phyloP scores from a whole-genome alignment of 495 filamentous ascomycete species.

The Lepidopterella palustris region DNA sequence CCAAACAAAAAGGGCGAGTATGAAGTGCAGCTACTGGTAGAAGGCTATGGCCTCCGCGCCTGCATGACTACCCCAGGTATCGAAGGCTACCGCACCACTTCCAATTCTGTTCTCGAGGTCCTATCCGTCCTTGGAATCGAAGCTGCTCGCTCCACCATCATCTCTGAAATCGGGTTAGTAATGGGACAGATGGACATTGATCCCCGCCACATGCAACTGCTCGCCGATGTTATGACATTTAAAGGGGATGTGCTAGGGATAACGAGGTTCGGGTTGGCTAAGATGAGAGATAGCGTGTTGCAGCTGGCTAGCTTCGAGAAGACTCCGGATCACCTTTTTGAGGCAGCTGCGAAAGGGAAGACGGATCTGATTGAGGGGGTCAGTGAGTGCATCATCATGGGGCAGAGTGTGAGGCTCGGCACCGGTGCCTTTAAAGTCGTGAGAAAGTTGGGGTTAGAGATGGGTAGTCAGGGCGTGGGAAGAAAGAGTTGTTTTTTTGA shows the following conservation, averaged over 20 bases:
- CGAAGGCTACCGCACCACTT: constrained; percentile 59
- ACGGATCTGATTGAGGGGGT: constrained; percentile 85
- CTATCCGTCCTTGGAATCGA: constrained; percentile 94
- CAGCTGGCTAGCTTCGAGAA: constrained; percentile 98
- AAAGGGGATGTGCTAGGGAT: constrained; percentile 97
- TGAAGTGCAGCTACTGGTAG: constrained; percentile 60
- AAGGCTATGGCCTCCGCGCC: constrained; percentile 81
- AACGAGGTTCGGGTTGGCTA: constrained; percentile 89
- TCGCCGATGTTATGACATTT: constrained; percentile 99
- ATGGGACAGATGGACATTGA: constrained; percentile 95
- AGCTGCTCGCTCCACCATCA: constrained; percentile 79
- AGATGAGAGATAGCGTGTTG: constrained; percentile 92
- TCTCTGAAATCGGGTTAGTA: constrained; percentile 69
- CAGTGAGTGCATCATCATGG: constrained; percentile 97
- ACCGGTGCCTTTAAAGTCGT: constrained; percentile 90
- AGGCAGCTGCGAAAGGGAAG: constrained; percentile 86
- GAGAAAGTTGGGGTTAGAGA: constrained; percentile 60
- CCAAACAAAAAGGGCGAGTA: constrained; percentile 48
- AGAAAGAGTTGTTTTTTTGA: constrained; percentile 69
- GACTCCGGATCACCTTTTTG: constrained; percentile 95
- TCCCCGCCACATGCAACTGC: constrained; percentile 94
- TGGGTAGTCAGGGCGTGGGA: constrained; percentile 48
- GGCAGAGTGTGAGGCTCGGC: constrained; percentile 81
- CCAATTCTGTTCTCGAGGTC: constrained; percentile 89
- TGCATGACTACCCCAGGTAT: constrained; percentile 93